Evolutionary conservation across 345 rosid genomes (phyloP).

Genomic region (Arabis hirsuta): DNA sequence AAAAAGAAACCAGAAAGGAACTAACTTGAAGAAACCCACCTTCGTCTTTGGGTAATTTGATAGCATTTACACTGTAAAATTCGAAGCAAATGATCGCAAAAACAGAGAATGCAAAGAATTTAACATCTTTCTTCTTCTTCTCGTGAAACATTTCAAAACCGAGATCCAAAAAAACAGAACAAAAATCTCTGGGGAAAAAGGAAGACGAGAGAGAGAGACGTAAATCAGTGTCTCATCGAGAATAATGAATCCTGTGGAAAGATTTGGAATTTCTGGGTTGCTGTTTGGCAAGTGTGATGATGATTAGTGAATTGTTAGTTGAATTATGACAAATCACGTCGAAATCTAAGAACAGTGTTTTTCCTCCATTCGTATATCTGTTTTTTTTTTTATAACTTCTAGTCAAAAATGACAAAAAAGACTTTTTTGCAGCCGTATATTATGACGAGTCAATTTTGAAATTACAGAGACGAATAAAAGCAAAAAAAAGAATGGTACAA

Average conservation of each 20-base stretch:
- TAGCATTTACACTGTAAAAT: constrained; percentile 44
- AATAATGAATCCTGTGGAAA: neutral
- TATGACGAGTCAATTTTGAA: constrained; percentile 30
- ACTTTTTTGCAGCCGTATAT: constrained; percentile 6
- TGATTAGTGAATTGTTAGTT: constrained; percentile 11
- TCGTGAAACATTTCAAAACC: constrained; percentile 41
- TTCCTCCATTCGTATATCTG: constrained; percentile 15
- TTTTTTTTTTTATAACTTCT: neutral
- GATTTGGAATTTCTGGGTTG: constrained; percentile 26
- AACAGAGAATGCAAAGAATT: constrained; percentile 44
- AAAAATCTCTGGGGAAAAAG: neutral
- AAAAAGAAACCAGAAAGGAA: neutral
- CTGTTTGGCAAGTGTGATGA: constrained; percentile 29
- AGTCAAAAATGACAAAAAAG: neutral
- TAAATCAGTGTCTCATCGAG: constrained; percentile 16
- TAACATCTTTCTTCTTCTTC: constrained; percentile 29
- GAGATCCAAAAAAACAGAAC: neutral
- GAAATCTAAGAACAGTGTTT: constrained; percentile 18
- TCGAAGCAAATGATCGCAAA: constrained; percentile 50
- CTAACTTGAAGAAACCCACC: constrained; percentile 47
- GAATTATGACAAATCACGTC: constrained; percentile 13
- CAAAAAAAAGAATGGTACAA: constrained; percentile 12
- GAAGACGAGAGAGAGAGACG: neutral
- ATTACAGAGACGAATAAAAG: neutral
- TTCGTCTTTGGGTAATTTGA: constrained; percentile 59